A percentile compares a stretch with the other conserved stretches of the same genome.
Evolutionary conservation across 257 asterid species (phyloP).

Genomic region (Solanum clarkiae): DNA sequence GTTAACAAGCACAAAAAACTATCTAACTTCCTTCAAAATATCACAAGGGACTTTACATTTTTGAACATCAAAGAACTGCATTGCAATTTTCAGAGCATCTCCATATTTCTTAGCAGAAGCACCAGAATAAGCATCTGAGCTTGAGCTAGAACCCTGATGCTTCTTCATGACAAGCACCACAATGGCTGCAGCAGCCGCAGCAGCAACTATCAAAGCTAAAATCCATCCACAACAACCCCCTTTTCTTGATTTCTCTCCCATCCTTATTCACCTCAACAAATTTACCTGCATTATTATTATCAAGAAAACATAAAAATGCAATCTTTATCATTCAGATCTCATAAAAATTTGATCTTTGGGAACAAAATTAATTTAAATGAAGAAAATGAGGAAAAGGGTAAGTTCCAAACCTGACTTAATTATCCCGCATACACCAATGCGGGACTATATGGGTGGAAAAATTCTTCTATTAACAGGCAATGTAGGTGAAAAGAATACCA

Average conservation of each 20-base stretch:
- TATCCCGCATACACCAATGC: not conserved
- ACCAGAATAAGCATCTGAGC: constrained; percentile 36
- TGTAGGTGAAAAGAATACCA: not conserved
- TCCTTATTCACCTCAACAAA: not conserved
- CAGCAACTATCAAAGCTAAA: constrained; percentile 29
- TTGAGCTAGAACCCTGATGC: constrained; percentile 11
- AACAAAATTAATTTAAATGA: not conserved
- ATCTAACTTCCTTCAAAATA: not conserved
- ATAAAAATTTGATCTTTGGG: not conserved
- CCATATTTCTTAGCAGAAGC: constrained; percentile 39
- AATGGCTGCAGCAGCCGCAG: constrained; percentile 26
- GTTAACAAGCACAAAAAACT: not conserved
- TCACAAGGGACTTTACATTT: constrained; percentile 34
- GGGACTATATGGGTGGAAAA: not conserved
- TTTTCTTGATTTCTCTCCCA: constrained; percentile 33
- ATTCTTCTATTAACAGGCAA: not conserved
- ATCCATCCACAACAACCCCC: constrained; percentile 60
- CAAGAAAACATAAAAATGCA: not conserved
- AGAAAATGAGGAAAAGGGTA: not conserved
- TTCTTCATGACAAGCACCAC: constrained; percentile 24
- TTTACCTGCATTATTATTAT: not conserved
- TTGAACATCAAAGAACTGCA: constrained; percentile 80
- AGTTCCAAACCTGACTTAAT: not conserved
- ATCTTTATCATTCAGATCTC: not conserved
- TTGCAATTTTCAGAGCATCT: constrained; percentile 54